A percentile compares a stretch with the other conserved stretches of the same genome.
Conservation (phyloP, 768 basidiomycete genomes). For the Lentinula raphanica region DNA sequence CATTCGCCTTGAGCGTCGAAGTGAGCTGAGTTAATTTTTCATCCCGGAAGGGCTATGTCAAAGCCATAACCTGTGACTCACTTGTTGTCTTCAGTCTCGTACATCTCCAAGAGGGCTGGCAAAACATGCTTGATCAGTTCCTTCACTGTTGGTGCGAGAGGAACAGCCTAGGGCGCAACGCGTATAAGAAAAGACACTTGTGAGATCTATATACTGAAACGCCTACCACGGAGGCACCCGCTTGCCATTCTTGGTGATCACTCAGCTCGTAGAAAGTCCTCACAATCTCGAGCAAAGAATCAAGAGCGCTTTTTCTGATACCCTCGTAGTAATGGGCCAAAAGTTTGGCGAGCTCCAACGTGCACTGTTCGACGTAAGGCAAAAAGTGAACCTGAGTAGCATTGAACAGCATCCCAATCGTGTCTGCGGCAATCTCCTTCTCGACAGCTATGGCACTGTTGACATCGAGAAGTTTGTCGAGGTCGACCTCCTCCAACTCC, state of each 20-base stretch:
- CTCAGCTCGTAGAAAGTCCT: constrained; percentile 89
- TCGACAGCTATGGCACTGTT: constrained; percentile 97
- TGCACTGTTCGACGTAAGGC: constrained; percentile 81
- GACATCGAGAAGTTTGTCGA: constrained; percentile 86
- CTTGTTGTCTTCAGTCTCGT: constrained; percentile 96
- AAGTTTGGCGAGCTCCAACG: constrained; percentile 72
- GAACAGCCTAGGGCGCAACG: constrained; percentile 28
- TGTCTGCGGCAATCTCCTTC: constrained; percentile 98
- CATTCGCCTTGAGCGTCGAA: constrained; percentile 61
- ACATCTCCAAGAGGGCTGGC: constrained; percentile 77
- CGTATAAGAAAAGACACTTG: constrained; percentile 8
- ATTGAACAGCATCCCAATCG: constrained; percentile 86
- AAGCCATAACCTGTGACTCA: constrained; percentile 39
- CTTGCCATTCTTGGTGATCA: constrained; percentile 75
- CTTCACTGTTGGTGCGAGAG: constrained; percentile 64
- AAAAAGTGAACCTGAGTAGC: constrained; percentile 81
- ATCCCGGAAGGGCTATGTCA: constrained; percentile 29
- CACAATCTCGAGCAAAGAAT: constrained; percentile 83
- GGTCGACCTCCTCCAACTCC: constrained; percentile 73
- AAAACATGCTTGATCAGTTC: constrained; percentile 76
- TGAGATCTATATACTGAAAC: background rate
- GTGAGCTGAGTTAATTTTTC: constrained; percentile 74
- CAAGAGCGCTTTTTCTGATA: constrained; percentile 88
- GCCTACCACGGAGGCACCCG: constrained; percentile 63
- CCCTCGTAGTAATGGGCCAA: constrained; percentile 95